These are phyloP conservation scores for Pseudonitzschia pungens DNA, from an alignment of 108 stramenopile genomes.

Conservation along the genomic window DNA sequence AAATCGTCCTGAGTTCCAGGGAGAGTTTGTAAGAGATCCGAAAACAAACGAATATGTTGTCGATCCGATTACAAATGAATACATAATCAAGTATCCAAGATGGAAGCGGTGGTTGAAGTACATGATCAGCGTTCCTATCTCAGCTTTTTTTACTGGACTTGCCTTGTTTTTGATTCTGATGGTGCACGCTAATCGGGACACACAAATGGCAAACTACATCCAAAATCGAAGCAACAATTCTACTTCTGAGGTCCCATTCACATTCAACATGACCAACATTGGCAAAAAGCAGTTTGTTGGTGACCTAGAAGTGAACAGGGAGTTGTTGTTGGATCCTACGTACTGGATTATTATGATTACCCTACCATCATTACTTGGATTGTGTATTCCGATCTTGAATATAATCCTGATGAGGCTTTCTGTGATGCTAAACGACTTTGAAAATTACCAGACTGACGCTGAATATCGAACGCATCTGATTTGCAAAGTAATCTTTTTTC, in stretches of 20 bases:
- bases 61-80: constrained; percentile 79
- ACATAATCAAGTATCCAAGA: constrained; percentile 76
- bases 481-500: constrained; percentile 97
- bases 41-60: constrained; percentile 5
- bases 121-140: constrained; percentile 79
- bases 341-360: constrained; percentile 82
- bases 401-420: constrained; percentile 78
- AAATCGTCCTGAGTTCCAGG: constrained; percentile 90
- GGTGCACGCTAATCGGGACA: constrained; percentile 83
- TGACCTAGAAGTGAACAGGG: constrained; percentile 58
- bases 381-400: constrained; percentile 85
- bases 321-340: constrained; percentile 68
- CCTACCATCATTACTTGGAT: constrained; percentile 78
- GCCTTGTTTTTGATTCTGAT: constrained; percentile 79
- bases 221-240: constrained; percentile 20
- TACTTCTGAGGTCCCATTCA: constrained; percentile 24
- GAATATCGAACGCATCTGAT: constrained; percentile 90
- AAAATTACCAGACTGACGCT: constrained; percentile 95
- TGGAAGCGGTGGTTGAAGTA: constrained; percentile 87
- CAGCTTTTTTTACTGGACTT: constrained; percentile 68
- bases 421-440: constrained; percentile 81
- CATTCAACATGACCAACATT: constrained; percentile 51
- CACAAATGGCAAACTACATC: constrained; percentile 82
- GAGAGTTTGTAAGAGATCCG: constrained; percentile 43
- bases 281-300: constrained; percentile 50